Percentiles rank a stretch among this genome's conserved stretches.
Conservation (phyloP, 2,329 filamentous ascomycete genomes). For the Trichoderma lentiforme region DNA sequence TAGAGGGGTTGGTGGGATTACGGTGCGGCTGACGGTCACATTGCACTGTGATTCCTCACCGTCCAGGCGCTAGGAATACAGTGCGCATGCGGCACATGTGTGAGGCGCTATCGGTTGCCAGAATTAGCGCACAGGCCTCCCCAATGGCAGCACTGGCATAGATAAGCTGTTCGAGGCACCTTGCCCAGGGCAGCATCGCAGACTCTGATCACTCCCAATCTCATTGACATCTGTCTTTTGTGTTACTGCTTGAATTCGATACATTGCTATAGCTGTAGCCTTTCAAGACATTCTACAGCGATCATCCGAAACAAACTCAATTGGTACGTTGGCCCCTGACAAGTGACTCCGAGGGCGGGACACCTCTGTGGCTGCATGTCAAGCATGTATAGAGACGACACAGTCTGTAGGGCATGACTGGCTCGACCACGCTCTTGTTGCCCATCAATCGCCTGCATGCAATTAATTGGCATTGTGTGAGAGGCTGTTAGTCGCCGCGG, state of each 20-base stretch:
- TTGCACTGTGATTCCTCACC: not conserved
- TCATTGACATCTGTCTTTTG: not conserved
- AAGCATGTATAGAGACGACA: not conserved
- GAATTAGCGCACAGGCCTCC: conserved; percentile 11
- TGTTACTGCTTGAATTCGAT: not conserved
- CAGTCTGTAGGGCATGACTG: not conserved
- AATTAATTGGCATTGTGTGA: not conserved
- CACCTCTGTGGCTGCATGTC: not conserved
- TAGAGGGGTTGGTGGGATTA: conserved; percentile 14
- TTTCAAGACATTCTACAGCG: not conserved
- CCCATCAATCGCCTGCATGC: not conserved
- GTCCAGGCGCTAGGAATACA: not conserved
- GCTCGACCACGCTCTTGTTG: not conserved
- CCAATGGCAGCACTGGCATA: conserved; percentile 15
- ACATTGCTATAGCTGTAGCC: not conserved
- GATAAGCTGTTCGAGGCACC: conserved; percentile 16
- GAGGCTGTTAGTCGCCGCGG: not conserved
- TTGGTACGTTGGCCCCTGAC: not conserved
- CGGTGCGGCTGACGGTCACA: conserved; percentile 8
- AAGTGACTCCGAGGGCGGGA: not conserved
- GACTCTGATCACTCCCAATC: not conserved
- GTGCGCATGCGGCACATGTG: not conserved
- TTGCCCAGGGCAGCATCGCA: not conserved
- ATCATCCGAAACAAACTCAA: not conserved
- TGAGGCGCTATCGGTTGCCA: conserved; percentile 4